Percentiles rank a stretch among this genome's conserved stretches.
Conservation (phyloP, 2,329 filamentous ascomycete species). For the Aspergillus nomiae region DNA sequence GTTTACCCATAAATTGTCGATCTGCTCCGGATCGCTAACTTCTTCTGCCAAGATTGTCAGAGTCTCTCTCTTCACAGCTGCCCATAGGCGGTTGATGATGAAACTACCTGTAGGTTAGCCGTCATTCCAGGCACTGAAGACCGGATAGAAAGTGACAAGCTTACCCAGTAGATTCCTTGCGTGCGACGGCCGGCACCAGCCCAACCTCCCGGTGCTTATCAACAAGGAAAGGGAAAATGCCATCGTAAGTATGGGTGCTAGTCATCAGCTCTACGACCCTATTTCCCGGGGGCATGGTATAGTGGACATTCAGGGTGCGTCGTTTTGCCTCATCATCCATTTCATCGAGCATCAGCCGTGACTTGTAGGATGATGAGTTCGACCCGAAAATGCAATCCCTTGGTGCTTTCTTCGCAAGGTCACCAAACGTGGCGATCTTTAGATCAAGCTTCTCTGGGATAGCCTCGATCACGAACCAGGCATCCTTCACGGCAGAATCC, state of each 20-base stretch:
- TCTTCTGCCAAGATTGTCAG: conserved; percentile 53
- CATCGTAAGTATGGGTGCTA: conserved; percentile 45
- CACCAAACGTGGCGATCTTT: conserved; percentile 51
- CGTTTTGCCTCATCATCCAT: conserved; percentile 25
- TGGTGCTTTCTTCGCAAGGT: conserved; percentile 45
- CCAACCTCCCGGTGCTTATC: neutral
- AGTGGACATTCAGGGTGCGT: conserved; percentile 53
- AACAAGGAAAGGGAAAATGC: conserved; percentile 39
- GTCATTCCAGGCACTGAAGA: neutral
- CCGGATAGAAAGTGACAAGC: neutral
- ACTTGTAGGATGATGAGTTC: conserved; percentile 57
- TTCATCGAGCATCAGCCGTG: conserved; percentile 49
- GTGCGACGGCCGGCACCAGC: neutral
- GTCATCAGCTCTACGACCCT: conserved; percentile 58
- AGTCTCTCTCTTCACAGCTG: conserved; percentile 57
- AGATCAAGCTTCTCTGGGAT: conserved; percentile 53
- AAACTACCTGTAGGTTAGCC: conserved; percentile 32
- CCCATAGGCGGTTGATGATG: conserved; percentile 60
- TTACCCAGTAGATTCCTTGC: neutral
- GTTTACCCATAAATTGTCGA: conserved; percentile 39
- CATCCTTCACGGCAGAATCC: conserved; percentile 41
- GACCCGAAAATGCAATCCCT: conserved; percentile 52
- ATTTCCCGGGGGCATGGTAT: conserved; percentile 49
- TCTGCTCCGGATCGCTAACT: conserved; percentile 50
- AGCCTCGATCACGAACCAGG: conserved; percentile 58